Base-by-base conservation (phyloP, 768 basidiomycete species). In the Favolaschia claudopus region DNA sequence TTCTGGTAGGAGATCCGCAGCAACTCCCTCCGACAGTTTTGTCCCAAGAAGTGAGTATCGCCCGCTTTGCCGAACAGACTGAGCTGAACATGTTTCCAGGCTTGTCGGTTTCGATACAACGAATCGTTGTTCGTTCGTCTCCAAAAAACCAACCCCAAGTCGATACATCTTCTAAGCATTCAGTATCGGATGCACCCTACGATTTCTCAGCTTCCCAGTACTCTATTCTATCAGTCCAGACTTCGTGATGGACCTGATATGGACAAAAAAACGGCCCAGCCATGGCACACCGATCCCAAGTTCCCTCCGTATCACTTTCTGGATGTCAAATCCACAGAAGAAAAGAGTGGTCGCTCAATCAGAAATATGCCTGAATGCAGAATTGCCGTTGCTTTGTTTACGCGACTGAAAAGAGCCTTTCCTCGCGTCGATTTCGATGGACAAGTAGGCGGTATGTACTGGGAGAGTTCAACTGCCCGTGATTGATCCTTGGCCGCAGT, bases 111-210 rank as follows among this genome's bases (percentile, higher is more conserved):
- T 64, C 81, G 82, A 12, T 99, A 99, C 69, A 92, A 95, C 61
- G 92, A 96, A 69, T 93, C 92, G 0, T 80, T 99, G 3, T 99
- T 99, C 69, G 94, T 98, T 33, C 87, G 97, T 29, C 80, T 99
- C 58, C 91, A 95, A 69, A 88, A 86, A 65, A 86, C 87, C 37
- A 79, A 83, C 33, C 88, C 90, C 7, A 86, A 92, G n/a, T 88
- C 91, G 19, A 92, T 96, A 36, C 94, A 98, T 74, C 81, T 99
- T 1, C 76, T 99, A 42, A 96, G 96, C 66, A 99, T 99, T 37
- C 97, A 99, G 76, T 99, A 99, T 71, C 96, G 97, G 64, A 99
- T 99, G 97, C 96, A 99, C 70, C 96, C 96, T 2, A 89, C 93
- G 48, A 98, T 99, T 69, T 96, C 95, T 61, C 79, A 79, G 47